Conservation (phyloP, 2,329 filamentous ascomycete species). For the Pseudonectria foliicola region DNA sequence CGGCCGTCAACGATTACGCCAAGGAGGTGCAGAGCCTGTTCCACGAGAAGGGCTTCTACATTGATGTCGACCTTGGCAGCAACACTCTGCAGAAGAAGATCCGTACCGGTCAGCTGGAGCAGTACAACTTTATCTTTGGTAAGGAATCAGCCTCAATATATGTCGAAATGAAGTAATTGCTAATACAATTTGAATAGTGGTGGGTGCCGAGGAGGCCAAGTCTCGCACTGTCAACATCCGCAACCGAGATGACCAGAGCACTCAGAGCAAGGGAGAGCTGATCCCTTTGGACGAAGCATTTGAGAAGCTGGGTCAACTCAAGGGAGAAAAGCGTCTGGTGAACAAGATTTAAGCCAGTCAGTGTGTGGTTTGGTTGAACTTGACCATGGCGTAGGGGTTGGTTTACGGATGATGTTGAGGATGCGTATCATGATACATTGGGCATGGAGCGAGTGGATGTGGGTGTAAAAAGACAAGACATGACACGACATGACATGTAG, state of each 20-base stretch:
- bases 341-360: slow-evolving; percentile 26
- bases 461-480: too few species aligned
- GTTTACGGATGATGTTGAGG: neutral
- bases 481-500: too few species aligned
- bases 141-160: slow-evolving; percentile 18
- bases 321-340: slow-evolving; percentile 36
- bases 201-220: slow-evolving; percentile 55
- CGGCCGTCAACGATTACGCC: slow-evolving; percentile 72
- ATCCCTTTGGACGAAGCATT: slow-evolving; percentile 50
- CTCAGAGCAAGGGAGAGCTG: slow-evolving; percentile 54
- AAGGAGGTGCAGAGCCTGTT: slow-evolving; percentile 65
- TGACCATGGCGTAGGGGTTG: too few species aligned
- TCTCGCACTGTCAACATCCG: slow-evolving; percentile 56
- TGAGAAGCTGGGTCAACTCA: slow-evolving; percentile 46
- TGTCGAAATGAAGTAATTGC: slow-evolving; percentile 1
- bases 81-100: slow-evolving; percentile 91
- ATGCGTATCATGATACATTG: neutral
- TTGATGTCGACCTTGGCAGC: slow-evolving; percentile 50
- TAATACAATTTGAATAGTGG: slow-evolving; percentile 34
- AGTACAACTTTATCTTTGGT: slow-evolving; percentile 81
- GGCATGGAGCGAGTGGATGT: too few species aligned
- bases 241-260: slow-evolving; percentile 55
- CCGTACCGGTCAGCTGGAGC: slow-evolving; percentile 68
- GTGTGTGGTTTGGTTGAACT: neutral
- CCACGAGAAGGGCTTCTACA: slow-evolving; percentile 60